Conservation (phyloP, 2,329 filamentous ascomycete genomes). For the Xylaria sp. region DNA sequence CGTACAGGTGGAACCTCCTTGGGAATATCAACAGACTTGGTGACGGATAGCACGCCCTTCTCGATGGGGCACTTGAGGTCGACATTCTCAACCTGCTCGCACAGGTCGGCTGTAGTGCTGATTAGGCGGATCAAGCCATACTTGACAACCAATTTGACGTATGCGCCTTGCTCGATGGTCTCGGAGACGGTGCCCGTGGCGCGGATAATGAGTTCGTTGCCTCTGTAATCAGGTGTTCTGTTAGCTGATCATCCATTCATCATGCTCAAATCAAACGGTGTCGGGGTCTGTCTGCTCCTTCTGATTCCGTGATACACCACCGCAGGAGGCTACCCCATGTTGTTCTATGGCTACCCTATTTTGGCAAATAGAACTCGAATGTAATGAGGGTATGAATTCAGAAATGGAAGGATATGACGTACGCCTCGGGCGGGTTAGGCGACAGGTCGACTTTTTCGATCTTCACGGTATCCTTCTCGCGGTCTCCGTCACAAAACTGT, state of each 20-base stretch:
- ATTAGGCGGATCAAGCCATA: constrained; percentile 93
- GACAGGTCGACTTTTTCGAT: constrained; percentile 82
- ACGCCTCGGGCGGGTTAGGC: constrained; percentile 91
- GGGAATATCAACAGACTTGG: constrained; percentile 86
- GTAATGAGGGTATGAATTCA: not conserved
- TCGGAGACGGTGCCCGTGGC: constrained; percentile 80
- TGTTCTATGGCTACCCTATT: not conserved
- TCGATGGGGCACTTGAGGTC: constrained; percentile 90
- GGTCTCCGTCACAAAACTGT: constrained; percentile 75
- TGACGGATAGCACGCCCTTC: constrained; percentile 76
- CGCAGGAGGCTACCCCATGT: not conserved
- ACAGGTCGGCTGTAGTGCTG: constrained; percentile 82
- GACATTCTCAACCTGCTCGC: constrained; percentile 88
- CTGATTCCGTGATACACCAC: not conserved
- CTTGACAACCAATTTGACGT: constrained; percentile 86
- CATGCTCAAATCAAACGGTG: not conserved
- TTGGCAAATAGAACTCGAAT: not conserved
- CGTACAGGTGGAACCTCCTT: constrained; percentile 87
- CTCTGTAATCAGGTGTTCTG: constrained; percentile 63
- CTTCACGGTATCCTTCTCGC: constrained; percentile 73
- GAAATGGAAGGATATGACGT: constrained; percentile 54
- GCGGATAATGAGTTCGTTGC: constrained; percentile 78
- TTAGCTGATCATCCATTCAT: constrained; percentile 38
- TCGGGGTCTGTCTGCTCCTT: not conserved
- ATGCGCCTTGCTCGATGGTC: constrained; percentile 79